Conservation (phyloP, 1,139 yeast species). For the Suzukiozyma palmioleophila region DNA sequence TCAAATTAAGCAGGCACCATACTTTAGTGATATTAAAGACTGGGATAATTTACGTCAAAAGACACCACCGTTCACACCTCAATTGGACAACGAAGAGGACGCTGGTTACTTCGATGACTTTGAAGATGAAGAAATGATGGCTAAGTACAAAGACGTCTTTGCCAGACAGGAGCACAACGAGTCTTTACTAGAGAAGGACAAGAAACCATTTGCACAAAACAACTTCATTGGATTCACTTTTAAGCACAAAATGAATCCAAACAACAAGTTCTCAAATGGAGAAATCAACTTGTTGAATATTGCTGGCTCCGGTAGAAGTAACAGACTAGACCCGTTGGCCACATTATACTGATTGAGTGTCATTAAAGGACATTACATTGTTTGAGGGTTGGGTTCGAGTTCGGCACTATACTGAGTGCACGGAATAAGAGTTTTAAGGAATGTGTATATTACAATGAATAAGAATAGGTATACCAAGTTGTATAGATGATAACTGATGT, state of each 20-base stretch:
- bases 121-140: conserved; percentile 94
- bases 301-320: conserved; percentile 10
- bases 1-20: conserved; percentile 74
- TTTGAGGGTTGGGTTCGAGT: conserved; percentile 1
- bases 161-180: conserved; percentile 86
- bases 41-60: conserved; percentile 67
- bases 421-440: neutral
- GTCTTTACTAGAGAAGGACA: conserved; percentile 64
- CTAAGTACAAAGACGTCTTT: conserved; percentile 94
- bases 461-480: neutral
- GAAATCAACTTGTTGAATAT: conserved; percentile 38
- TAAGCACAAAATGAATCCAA: conserved; percentile 76
- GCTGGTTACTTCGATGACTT: conserved; percentile 99
- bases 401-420: neutral
- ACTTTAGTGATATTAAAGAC: conserved; percentile 72
- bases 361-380: conserved; percentile 41
- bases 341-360: conserved; percentile 31
- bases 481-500: too few species aligned
- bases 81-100: conserved; percentile 92
- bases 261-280: conserved; percentile 41
- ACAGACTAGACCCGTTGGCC: conserved; percentile 41
- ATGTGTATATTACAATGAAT: conserved; percentile 4
- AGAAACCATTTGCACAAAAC: conserved; percentile 32
- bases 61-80: conserved; percentile 94
- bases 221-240: conserved; percentile 96